Conservation (phyloP, 2,329 filamentous ascomycete genomes). For the Cordyceps pruinosa region DNA sequence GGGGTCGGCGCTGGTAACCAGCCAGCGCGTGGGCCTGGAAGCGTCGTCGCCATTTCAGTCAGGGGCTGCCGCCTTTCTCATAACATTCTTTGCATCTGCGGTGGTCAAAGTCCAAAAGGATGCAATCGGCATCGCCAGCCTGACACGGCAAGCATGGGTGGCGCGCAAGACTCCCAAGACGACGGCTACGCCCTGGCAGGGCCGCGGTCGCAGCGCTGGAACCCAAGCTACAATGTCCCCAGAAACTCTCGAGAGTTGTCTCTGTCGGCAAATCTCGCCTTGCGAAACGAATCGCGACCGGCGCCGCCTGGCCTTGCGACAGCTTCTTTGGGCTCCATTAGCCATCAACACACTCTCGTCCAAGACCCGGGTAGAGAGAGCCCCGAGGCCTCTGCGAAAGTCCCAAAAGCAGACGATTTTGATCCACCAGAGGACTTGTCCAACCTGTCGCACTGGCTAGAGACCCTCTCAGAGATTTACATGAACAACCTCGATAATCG, state of each 20-base stretch:
- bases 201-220: conserved; percentile 21
- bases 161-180: not conserved
- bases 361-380: conserved; percentile 3
- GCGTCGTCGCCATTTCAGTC: too few species aligned
- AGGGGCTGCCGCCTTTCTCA: too few species aligned
- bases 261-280: not conserved
- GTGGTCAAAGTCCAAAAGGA: not conserved
- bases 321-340: not conserved
- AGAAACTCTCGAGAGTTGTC: conserved; percentile 16
- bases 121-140: not conserved
- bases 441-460: conserved; percentile 22
- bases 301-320: not conserved
- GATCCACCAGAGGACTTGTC: conserved; percentile 19
- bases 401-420: not conserved
- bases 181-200: conserved; percentile 18
- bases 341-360: not conserved
- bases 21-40: too few species aligned
- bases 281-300: conserved; percentile 1
- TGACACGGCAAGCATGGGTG: not conserved
- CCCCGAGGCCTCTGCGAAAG: not conserved
- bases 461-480: conserved; percentile 24
- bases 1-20: too few species aligned
- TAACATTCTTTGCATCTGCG: too few species aligned
- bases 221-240: conserved; percentile 20
- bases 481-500: conserved; percentile 24